Percentiles rank a stretch among this genome's conserved stretches.
Evolutionary conservation across 345 rosid species (phyloP).

Genomic region (Acer negundo): DNA sequence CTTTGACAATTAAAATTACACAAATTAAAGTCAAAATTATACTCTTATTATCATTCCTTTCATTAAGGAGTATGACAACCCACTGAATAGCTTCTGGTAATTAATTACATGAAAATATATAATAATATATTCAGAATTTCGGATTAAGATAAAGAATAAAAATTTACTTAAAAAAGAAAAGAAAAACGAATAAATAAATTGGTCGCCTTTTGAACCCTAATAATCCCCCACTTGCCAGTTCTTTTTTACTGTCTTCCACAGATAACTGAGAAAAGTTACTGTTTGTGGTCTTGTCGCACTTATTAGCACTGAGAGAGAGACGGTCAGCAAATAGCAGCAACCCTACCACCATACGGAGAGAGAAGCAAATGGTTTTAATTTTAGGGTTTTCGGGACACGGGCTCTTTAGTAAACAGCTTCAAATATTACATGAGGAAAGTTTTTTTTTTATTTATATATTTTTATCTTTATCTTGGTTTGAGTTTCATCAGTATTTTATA

Average conservation of each 20-base stretch:
- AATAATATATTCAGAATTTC: too few species aligned
- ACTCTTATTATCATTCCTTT: background rate
- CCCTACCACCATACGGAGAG: conserved; percentile 29
- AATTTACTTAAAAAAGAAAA: background rate
- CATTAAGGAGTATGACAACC: background rate
- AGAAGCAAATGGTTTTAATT: conserved; percentile 27
- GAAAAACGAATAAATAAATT: background rate
- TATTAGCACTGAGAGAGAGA: conserved; percentile 23
- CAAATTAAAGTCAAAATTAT: background rate
- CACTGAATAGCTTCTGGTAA: background rate
- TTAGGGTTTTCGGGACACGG: conserved; percentile 41
- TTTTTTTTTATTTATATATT: background rate
- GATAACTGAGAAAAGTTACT: conserved; percentile 42
- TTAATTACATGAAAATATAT: too few species aligned
- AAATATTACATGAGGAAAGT: conserved; percentile 6
- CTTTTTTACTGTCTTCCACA: conserved; percentile 34
- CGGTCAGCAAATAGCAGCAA: conserved; percentile 11
- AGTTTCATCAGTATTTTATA: conserved; percentile 20
- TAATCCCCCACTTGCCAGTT: conserved; percentile 6
- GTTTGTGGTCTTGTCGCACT: conserved; percentile 68
- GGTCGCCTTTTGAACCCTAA: conserved; percentile 13
- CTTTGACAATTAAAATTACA: background rate
- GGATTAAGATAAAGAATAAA: background rate
- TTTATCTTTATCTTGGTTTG: conserved; percentile 4
- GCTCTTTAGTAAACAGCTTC: conserved; percentile 26